phyloP scores from a whole-genome alignment of 148 eudicot genomes.

The Diospyros lotus region DNA sequence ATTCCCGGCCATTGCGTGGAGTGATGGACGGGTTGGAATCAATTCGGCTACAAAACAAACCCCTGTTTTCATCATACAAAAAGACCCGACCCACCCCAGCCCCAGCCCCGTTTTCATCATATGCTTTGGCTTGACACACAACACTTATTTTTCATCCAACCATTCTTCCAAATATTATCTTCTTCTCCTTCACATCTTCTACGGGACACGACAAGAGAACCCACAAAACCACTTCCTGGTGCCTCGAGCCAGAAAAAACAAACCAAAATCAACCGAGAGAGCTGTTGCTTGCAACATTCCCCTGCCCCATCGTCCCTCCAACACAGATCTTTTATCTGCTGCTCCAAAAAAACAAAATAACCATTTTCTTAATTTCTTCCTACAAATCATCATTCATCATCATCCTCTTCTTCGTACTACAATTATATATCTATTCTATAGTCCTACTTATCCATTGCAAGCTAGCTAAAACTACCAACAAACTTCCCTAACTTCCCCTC shows the following conservation, averaged over 20 bases:
- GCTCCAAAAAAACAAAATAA: not conserved
- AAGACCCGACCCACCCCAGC: no score
- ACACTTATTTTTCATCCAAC: no score
- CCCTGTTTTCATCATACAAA: not conserved
- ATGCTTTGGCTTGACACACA: no score
- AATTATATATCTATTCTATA: not conserved
- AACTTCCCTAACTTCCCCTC: not conserved
- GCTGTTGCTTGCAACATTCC: not conserved
- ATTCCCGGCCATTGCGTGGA: not conserved
- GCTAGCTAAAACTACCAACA: not conserved
- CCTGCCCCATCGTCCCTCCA: not conserved
- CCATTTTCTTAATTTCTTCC: not conserved
- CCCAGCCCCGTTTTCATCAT: no score
- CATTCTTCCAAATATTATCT: no score
- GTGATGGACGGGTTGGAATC: not conserved
- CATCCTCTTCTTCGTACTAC: not conserved
- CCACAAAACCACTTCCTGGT: constrained; percentile 3
- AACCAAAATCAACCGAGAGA: not conserved
- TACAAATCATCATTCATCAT: not conserved
- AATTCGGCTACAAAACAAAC: constrained; percentile 3
- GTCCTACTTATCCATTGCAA: constrained; percentile 4
- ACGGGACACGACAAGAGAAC: constrained; percentile 2
- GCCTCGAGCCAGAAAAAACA: constrained; percentile 9
- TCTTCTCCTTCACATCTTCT: not conserved
- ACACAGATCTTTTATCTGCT: not conserved